Conservation (phyloP, 2,329 filamentous ascomycete species). For the Monilinia fructicola region DNA sequence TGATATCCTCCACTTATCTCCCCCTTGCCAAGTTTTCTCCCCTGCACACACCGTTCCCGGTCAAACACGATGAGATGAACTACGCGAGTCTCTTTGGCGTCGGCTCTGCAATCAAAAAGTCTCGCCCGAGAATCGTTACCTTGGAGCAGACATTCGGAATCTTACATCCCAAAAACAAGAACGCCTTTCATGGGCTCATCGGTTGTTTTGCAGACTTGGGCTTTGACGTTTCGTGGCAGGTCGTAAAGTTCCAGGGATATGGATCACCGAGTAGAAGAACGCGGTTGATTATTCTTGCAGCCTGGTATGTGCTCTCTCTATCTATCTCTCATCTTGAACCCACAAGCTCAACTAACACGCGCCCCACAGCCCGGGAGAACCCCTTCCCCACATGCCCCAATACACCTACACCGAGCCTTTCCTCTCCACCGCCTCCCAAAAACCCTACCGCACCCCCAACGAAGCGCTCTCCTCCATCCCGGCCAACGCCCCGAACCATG, state of each 20-base stretch:
- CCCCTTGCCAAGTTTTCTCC: slow-evolving; percentile 75
- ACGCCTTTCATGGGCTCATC: slow-evolving; percentile 47
- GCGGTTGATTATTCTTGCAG: slow-evolving; percentile 56
- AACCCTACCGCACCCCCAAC: slow-evolving; percentile 47
- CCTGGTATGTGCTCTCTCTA: slow-evolving; percentile 37
- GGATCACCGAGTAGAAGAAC: slow-evolving; percentile 29
- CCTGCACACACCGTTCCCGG: slow-evolving; percentile 62
- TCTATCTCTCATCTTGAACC: too few relatives aligned
- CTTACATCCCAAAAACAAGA: slow-evolving; percentile 34
- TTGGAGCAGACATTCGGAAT: slow-evolving; percentile 77
- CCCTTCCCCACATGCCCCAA: slow-evolving; percentile 61
- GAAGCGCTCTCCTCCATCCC: slow-evolving; percentile 35
- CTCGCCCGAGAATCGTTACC: slow-evolving; percentile 66
- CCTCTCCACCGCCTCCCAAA: slow-evolving; percentile 44
- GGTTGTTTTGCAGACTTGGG: slow-evolving; percentile 60
- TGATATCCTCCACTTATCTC: slow-evolving; percentile 72
- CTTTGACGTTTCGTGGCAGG: slow-evolving; percentile 69
- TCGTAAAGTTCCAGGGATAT: slow-evolving; percentile 52
- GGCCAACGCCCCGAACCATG: slow-evolving; percentile 45
- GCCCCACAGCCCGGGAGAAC: slow-evolving; percentile 61
- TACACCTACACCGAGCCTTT: slow-evolving; percentile 55
- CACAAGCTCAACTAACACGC: background rate
- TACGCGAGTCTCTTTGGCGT: slow-evolving; percentile 56
- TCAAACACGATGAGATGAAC: slow-evolving; percentile 65
- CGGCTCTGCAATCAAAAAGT: slow-evolving; percentile 54